Base-by-base conservation (phyloP, 2,329 filamentous ascomycete species). In the Paradendryphiella salina region DNA sequence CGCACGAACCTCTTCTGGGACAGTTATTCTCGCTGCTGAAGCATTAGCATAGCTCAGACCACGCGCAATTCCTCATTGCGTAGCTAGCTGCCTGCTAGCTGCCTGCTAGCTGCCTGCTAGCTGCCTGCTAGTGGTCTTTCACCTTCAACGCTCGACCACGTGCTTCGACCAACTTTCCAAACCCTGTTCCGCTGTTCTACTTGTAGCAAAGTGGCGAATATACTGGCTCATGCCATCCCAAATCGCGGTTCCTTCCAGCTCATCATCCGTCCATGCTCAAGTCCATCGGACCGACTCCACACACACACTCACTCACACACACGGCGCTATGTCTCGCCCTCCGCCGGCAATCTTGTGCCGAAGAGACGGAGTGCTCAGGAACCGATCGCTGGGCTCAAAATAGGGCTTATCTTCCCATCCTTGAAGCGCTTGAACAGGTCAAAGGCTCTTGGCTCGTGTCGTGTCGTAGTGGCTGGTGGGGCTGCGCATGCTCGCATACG, bases 301-400 rank as follows among this genome's bases (percentile, higher is more conserved):
- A 46, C n/a, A n/a, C n/a, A n/a, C n/a, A n/a, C n/a, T n/a, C n/a
- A n/a, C n/a, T n/a, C n/a, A n/a, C 13, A 15, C 28, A 46, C 42
- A 50, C 46, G 32, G 17, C 51, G 46, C 41, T 46, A 54, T 33
- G 51, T 50, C 50, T 54, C 51, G 51, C 42, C 14, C 37, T 29
- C 37, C 46, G 37, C 38, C 48, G 43, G 37, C 44, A 47, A 32
- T 17, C 41, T n/a, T 40, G 31, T 28, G 32, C 33, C 32, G 36
- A 33, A 15, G 20, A 41, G 18, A 18, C 36, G 29, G 41, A 47
- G 29, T 46, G 36, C 38, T 47, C 48, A 51, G 36, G 36, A 47
- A 47, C 48, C 38, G 48, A 37, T 41, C 31, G 43, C 33, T 37
- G 37, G 44, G 32, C 18, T 42, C 26, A 18, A 51, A 41, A 31